Base-by-base conservation (phyloP, 495 filamentous ascomycete genomes). In the Filosporella fistucella region DNA sequence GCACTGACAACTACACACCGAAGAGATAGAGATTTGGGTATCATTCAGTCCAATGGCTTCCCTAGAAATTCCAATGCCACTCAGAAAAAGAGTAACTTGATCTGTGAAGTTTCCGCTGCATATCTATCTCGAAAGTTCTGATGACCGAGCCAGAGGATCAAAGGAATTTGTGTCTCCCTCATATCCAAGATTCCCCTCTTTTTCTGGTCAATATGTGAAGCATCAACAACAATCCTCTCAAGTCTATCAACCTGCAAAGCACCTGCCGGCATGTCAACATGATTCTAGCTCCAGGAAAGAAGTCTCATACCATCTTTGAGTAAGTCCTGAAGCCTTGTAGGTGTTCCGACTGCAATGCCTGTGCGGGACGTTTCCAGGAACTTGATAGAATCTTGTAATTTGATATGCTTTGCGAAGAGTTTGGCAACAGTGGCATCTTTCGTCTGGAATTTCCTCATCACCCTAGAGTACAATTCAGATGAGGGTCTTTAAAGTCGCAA, bases 401-500 rank as follows among this genome's bases (percentile, higher is more conserved):
- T 98, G 69, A 98, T 95, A 53, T 98, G 93, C 62, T 98, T 98
- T 7, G 94, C 91, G 63, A 98, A 98, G 41, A 97, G 72, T 64
- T 98, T 98, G 18, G 86, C 89, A 2, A 97, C 81, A 35, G 73
- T 70, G 21, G 74, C 80, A 17, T 86, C 78, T 62, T 91, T 90
- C 12, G 73, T 82, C 56, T 89, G 84, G 59, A 89, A 95, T 43
- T 77, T 74, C 26, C 86, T 80, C 14, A 96, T 67, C 4, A 81
- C 75, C 54, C 89, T 89, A 25, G 3, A 42, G 21, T 44, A 35
- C 1, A 24, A 21, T 24, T 41, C 17, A 10, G 42, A 17, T 13
- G 41, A 48, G 11, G 32, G 6, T 24, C 8, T 18, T 47, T 23
- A 7, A 40, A 32, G 22, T 30, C 12, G 11, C 13, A 7, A 22